Evolutionary conservation across 2,329 filamentous ascomycete genomes (phyloP), one percentile per base, ranked within the genome.

Genomic region (Canariomyces notabilis): DNA sequence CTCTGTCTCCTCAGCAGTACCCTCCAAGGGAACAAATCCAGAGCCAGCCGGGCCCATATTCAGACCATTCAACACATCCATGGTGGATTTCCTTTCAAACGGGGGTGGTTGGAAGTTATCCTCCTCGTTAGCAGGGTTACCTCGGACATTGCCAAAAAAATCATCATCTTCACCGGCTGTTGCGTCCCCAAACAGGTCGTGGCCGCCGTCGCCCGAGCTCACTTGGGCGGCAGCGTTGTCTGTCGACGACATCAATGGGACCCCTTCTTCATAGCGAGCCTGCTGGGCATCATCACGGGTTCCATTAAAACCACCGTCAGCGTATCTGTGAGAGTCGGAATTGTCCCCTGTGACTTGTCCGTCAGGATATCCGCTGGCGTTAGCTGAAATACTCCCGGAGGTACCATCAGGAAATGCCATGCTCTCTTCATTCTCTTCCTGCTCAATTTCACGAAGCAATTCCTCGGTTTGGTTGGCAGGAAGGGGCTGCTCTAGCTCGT

Each of bases 21-120:
- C 55, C 19, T 58, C 62, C 37, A 67, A 61, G 16, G 66, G 62
- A 2, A 61, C 52, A 21, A 64, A 62, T 9, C 59, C 54, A 35
- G 55, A 6, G 52, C 57, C 19, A 58, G 52, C 5, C 8, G 61
- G 46, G 5, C 63, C 59, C 4, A 65, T 62, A 19, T 73, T 64
- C 50, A 80, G 57, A 1, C 73, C 71, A 20, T 73, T 68, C 47
- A 87, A 67, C 1, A 84, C 82, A 62, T 88, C 80, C 58, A 76
- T 73, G 0, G 85, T 89, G 16, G 82, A 84, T 62, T 88, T 88
- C 46, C 84, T 76, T 54, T 81, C 74, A n/a, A 88, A 56, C 1
- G 63, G 47, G 32, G 57, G 61, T 34, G 59, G 62, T 35, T 55
- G 50, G 4, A 52, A 56, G 32, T 57, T 54, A 14, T 62, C 56